A percentile compares a stretch with the other conserved stretches of the same genome.
Conservation (phyloP, 495 filamentous ascomycete species). For the Thozetella sp. region DNA sequence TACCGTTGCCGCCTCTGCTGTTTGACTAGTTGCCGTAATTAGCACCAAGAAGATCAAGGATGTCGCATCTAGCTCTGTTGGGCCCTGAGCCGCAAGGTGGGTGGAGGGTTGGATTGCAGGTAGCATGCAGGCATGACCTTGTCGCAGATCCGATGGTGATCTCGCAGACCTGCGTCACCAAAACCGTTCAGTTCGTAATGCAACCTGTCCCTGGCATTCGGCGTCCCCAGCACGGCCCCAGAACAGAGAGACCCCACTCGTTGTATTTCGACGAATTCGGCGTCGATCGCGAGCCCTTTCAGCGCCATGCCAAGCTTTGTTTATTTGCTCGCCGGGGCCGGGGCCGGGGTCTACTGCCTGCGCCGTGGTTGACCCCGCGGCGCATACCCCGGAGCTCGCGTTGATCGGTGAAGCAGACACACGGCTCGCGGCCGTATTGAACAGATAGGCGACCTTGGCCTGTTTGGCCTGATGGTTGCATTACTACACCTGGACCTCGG, state of each 20-base stretch:
- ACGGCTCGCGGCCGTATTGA: too few species aligned
- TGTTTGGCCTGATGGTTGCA: constrained; percentile 3
- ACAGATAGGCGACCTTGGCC: background rate
- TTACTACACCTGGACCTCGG: background rate
- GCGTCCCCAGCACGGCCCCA: too few species aligned
- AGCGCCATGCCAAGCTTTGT: too few species aligned
- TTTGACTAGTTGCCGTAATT: background rate
- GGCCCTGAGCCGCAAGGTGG: background rate
- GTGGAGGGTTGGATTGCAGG: background rate
- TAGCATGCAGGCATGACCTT: constrained; percentile 2
- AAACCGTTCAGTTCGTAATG: background rate
- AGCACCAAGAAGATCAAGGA: background rate
- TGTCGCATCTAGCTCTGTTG: background rate
- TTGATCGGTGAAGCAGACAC: too few species aligned
- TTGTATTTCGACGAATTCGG: too few species aligned
- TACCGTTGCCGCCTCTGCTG: too few species aligned
- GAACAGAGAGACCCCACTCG: too few species aligned
- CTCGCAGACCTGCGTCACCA: constrained; percentile 1
- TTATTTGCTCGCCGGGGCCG: too few species aligned
- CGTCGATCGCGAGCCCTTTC: too few species aligned
- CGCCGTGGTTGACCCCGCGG: too few species aligned
- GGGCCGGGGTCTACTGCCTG: too few species aligned
- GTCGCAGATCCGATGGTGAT: constrained; percentile 11
- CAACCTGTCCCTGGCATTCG: background rate
- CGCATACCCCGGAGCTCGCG: too few species aligned